Evolutionary conservation across 495 filamentous ascomycete genomes (phyloP).

Genomic region (Talaromyces stipitatus): DNA sequence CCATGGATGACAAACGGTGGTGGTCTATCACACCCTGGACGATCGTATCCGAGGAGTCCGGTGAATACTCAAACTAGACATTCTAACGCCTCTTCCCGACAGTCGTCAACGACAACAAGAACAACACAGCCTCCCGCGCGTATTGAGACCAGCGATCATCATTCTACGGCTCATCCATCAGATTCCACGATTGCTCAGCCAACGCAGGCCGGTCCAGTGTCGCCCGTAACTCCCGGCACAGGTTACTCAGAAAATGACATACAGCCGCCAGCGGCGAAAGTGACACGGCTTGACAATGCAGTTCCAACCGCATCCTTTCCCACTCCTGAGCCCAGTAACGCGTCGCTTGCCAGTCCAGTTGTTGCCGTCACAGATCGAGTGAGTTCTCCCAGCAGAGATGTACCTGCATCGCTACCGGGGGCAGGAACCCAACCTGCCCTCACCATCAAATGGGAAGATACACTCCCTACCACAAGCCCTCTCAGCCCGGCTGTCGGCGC

Average conservation of each 20-base stretch:
- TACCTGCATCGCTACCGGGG: background rate
- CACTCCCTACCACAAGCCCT: background rate
- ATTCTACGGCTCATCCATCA: background rate
- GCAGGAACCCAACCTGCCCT: no score
- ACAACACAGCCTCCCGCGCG: background rate
- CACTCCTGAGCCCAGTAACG: conserved; percentile 16
- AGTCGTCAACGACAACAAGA: background rate
- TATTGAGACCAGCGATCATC: background rate
- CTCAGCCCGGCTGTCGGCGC: background rate
- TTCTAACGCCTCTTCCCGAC: background rate
- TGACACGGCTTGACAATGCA: background rate
- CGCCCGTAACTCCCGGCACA: conserved; percentile 18
- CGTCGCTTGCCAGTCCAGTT: conserved; percentile 10
- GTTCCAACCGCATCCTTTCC: conserved; percentile 10
- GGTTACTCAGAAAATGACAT: background rate
- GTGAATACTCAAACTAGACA: background rate
- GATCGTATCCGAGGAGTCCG: background rate
- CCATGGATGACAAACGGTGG: conserved; percentile 52
- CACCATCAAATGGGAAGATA: background rate
- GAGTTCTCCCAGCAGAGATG: background rate
- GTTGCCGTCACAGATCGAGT: conserved; percentile 6
- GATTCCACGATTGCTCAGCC: background rate
- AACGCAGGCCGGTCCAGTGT: conserved; percentile 12
- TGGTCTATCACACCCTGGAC: conserved; percentile 1
- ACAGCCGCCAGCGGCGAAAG: background rate